A percentile compares a stretch with the other conserved stretches of the same genome.
phyloP scores from a whole-genome alignment of 805 yeast genomes.

The Saccharomycopsis schoenii region DNA sequence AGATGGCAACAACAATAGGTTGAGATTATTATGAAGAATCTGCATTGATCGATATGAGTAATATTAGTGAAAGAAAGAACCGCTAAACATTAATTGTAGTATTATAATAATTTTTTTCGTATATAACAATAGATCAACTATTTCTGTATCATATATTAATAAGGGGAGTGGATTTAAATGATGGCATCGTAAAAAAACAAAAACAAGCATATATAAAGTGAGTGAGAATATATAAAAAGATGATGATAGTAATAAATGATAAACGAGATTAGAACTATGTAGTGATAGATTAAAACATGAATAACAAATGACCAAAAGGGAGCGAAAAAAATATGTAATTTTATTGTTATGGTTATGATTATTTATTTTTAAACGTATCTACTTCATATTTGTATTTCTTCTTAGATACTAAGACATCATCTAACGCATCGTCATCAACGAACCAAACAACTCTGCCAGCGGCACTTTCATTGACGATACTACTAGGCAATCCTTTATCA shows the following conservation, averaged over 20 bases:
- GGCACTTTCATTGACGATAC: conserved; percentile 91
- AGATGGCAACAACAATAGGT: too few species aligned
- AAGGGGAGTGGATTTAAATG: neutral
- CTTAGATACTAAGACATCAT: conserved; percentile 45
- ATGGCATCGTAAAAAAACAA: neutral
- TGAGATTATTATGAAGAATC: too few species aligned
- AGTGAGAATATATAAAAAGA: neutral
- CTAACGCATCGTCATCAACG: conserved; percentile 87
- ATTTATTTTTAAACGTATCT: conserved; percentile 15
- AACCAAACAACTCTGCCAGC: conserved; percentile 97
- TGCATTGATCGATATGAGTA: neutral
- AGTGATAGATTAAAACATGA: neutral
- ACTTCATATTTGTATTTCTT: conserved; percentile 18
- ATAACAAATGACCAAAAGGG: neutral
- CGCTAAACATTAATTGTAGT: neutral
- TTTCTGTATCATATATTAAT: neutral
- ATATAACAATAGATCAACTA: neutral
- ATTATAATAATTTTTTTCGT: neutral
- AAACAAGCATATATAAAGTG: neutral
- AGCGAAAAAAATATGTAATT: neutral
- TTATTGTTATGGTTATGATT: neutral
- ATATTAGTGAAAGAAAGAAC: neutral
- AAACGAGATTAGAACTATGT: neutral
- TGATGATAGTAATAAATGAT: neutral
- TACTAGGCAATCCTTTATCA: conserved; percentile 89